Evolutionary conservation across 2,329 filamentous ascomycete species (phyloP), one percentile per base, ranked within the genome.

Genomic region (Trichoderma breve): DNA sequence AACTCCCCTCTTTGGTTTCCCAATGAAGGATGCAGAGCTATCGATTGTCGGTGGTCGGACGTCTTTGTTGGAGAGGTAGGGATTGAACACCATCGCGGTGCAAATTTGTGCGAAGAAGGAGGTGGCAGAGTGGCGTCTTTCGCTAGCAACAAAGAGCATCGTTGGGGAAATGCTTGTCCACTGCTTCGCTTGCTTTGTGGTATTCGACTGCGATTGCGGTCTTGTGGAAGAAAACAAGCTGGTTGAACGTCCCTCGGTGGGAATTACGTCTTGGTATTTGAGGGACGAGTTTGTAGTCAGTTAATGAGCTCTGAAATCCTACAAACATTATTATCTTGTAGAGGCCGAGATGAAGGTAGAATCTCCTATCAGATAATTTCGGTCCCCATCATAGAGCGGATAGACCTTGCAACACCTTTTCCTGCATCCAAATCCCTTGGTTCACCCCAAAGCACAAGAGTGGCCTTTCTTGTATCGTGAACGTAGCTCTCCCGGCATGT

Each of bases 141-240:
- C 11, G 47, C 11, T 0, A 3, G n/a, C 1, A 53, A 24, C 43
- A 53, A 53, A 53, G n/a, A 24, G 11, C n/a, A 12, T 53, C 9
- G 5, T 24, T 1, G n/a, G 9, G 3, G 43, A 11, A 6, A 6
- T 3, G 43, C 11, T 11, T 51, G n/a, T 4, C 43, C 4, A 21
- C 43, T 21, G 43, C n/a, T 11, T 51, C 8, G 2, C 2, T 5
- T 21, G n/a, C n/a, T 1, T 21, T 11, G n/a, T 51, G n/a, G 3
- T 12, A 1, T 12, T 51, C 2, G 9, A 21, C 9, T 11, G 5
- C 2, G 5, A 21, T 51, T 51, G 43, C 6, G 2, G n/a, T 21
- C 0, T 3, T n/a, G 11, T 0, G n/a, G 3, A 51, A 18, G 2
- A 51, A 9, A 21, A 2, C 1, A 51, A 7, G 3, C 4, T 0